Conservation (phyloP, 129 eudicot species). For the sunflower (Helianthus annuus) region DNA sequence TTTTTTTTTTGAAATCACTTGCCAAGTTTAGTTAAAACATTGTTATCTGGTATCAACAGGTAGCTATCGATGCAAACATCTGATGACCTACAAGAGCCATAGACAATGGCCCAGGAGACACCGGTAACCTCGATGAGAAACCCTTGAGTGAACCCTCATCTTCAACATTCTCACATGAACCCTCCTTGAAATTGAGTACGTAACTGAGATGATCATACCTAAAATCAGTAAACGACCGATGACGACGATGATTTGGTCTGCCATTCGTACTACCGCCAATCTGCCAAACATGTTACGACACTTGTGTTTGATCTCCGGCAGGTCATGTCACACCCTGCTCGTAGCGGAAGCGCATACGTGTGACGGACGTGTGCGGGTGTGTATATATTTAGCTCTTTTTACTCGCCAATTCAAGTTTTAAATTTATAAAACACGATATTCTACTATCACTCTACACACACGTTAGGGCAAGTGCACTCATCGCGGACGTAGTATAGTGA, state of each 20-base stretch:
- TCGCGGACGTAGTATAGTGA: no score
- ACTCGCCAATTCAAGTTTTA: no score
- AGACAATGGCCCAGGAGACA: slow-evolving; percentile 20
- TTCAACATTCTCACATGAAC: slow-evolving; percentile 1
- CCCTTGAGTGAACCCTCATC: slow-evolving; percentile 41
- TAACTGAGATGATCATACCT: slow-evolving; percentile 71
- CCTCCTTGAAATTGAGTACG: slow-evolving; percentile 68
- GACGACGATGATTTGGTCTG: slow-evolving; percentile 32
- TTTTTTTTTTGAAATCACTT: no score
- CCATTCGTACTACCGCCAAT: slow-evolving; percentile 20
- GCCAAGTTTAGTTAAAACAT: no score
- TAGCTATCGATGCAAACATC: no score
- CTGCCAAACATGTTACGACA: slow-evolving; percentile 39
- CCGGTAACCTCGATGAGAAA: slow-evolving; percentile 49
- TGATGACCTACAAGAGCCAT: neutral
- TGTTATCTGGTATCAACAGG: no score
- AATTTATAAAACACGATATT: no score
- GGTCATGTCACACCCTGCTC: neutral
- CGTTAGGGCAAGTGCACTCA: no score
- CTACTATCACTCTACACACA: no score
- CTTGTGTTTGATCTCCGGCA: slow-evolving; percentile 49
- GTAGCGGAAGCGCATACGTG: no score
- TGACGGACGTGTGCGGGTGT: no score
- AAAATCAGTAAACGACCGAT: slow-evolving; percentile 51
- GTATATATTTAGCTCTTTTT: no score